Percentiles rank a stretch among this genome's conserved stretches.
These are phyloP conservation scores for Antarctomyces pellizariae DNA, from an alignment of 495 filamentous ascomycete genomes.

Conservation along the genomic window DNA sequence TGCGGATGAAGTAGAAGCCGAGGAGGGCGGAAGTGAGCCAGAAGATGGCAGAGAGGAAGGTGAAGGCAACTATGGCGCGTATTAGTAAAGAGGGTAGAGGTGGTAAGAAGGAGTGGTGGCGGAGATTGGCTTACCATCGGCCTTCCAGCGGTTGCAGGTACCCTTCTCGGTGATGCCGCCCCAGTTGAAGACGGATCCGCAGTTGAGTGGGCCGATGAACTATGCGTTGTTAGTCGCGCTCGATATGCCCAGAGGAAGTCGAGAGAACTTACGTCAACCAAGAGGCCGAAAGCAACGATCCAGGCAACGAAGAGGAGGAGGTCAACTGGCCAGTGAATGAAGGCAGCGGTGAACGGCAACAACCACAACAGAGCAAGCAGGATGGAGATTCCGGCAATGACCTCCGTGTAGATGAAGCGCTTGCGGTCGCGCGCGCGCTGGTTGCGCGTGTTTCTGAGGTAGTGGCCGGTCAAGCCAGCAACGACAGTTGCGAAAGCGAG, in stretches of 20 bases:
- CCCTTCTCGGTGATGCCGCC: constrained; percentile 15
- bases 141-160: constrained; percentile 28
- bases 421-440: constrained; percentile 18
- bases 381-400: constrained; percentile 30
- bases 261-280: constrained; percentile 18
- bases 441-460: constrained; percentile 16
- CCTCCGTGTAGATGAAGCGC: constrained; percentile 36
- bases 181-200: constrained; percentile 28
- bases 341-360: constrained; percentile 23
- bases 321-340: constrained; percentile 20
- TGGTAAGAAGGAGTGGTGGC: no score
- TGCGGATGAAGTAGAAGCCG: constrained; percentile 2
- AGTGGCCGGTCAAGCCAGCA: constrained; percentile 30
- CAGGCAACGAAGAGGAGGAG: constrained; percentile 26
- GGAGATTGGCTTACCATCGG: no score
- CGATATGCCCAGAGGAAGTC: not conserved
- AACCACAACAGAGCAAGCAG: constrained; percentile 28
- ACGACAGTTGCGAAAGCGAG: constrained; percentile 23
- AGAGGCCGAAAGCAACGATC: constrained; percentile 30
- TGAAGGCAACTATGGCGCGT: constrained; percentile 35
- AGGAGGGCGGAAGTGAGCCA: constrained; percentile 30
- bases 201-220: constrained; percentile 19
- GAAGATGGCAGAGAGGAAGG: constrained; percentile 30
- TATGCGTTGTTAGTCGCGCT: constrained; percentile 4
- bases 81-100: no score